These are phyloP conservation scores for Scleroderma citrinum DNA, from an alignment of 768 basidiomycete genomes.

Conservation along the genomic window DNA sequence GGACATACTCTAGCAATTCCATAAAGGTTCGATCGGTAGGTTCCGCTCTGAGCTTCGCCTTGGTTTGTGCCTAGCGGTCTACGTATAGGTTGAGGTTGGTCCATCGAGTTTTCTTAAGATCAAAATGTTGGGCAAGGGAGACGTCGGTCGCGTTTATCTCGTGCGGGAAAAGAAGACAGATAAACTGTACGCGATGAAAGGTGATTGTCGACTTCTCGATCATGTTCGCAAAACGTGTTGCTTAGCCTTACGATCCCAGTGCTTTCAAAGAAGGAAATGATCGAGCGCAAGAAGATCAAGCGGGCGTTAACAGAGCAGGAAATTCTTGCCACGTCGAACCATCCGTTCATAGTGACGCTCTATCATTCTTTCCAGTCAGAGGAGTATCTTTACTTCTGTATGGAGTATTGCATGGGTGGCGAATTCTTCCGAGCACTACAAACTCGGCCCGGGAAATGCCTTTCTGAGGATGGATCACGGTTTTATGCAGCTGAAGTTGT, in stretches of 20 bases:
- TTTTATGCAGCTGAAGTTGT: slow-evolving; percentile 99
- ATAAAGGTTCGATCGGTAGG: slow-evolving; percentile 88
- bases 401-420: slow-evolving; percentile 99
- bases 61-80: slow-evolving; percentile 1
- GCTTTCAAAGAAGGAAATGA: slow-evolving; percentile 98
- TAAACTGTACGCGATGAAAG: slow-evolving; percentile 99
- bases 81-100: slow-evolving; percentile 80
- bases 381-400: slow-evolving; percentile 96
- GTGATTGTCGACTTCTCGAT: slow-evolving; percentile 39
- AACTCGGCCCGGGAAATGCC: slow-evolving; percentile 92
- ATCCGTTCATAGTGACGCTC: slow-evolving; percentile 98
- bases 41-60: slow-evolving; percentile 5
- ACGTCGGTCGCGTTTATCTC: slow-evolving; percentile 97
- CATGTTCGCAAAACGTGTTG: not conserved
- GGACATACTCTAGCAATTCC: slow-evolving; percentile 96
- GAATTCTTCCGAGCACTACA: slow-evolving; percentile 99
- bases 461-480: slow-evolving; percentile 89
- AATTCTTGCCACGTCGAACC: slow-evolving; percentile 96
- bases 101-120: slow-evolving; percentile 94
- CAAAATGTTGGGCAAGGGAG: slow-evolving; percentile 97
- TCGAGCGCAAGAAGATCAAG: slow-evolving; percentile 99
- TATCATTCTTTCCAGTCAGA: slow-evolving; percentile 99
- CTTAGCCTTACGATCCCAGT: slow-evolving; percentile 48
- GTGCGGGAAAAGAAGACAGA: slow-evolving; percentile 97
- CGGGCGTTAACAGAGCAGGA: slow-evolving; percentile 98